Evolutionary conservation across 805 yeast genomes (phyloP), one percentile per base, ranked within the genome.

Genomic region (Candida dendrica): DNA sequence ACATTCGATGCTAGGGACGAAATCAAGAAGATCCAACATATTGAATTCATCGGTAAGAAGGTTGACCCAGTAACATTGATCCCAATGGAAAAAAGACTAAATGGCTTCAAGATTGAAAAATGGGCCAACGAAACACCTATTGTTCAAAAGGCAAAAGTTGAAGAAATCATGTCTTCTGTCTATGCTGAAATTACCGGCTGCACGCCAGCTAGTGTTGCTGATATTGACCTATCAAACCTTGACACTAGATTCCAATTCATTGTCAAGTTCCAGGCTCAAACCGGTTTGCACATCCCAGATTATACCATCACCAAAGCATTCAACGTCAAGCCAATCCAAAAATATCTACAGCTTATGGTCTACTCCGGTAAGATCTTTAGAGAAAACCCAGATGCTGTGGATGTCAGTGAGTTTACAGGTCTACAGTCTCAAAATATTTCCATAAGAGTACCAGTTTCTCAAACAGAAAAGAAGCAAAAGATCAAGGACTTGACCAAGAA

Each of bases 281-380:
- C 71, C 16, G 74, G 74, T 15, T 55, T 56, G 41, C 31, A 59
- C 22, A 57, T 68, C 14, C 65, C 74, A 17, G 74, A 68, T 45
- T 60, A 51, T 39, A 48, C 56, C 26, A 42, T 67, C 7, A 64
- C 71, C 2, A 51, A 55, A 31, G 47, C 65, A 11, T 42, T 45
- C 10, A 55, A 59, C 3, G 68, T 64, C 11, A 16, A 40, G 6
- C 51, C 52, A 3, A 57, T 64, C 34, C 55, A 52, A 18, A 39
- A 49, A 4, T 64, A 56, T 42, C 63, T 51, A 38, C 43, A 48
- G 16, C 41, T 44, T 6, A 56, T 59, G 36, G 49, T 63, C 29
- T 42, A 64, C 11, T 53, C 60, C 16, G 67, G 69, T 19, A 58
- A 52, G 40, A 45, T 53, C 41, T 32, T 46, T 36, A 40, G 42